Evolutionary conservation across 2,329 filamentous ascomycete genomes (phyloP), one percentile per base, ranked within the genome.

Genomic region (Ascochyta rabiei): DNA sequence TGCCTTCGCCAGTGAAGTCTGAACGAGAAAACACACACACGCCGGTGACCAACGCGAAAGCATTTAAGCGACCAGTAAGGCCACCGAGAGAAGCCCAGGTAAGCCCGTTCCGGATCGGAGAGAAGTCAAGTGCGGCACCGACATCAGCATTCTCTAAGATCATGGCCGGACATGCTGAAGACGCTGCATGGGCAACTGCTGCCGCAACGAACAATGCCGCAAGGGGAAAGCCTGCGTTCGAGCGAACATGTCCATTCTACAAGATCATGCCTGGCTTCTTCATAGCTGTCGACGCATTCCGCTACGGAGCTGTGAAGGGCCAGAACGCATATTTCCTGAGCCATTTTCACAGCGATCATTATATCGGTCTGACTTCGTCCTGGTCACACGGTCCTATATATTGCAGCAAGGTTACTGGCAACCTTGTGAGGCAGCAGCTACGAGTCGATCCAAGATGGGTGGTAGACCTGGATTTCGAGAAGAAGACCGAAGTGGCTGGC

Each of bases 341-440:
- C 66, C 95, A 99, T 71, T 99, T 98, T 64, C 95, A 99, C 75
- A 97, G 92, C 68, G 95, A 99, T 71, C 95, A 99, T 72, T 99
- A 99, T 67, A 87, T 97, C 30, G 95, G 95, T 2, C 79, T 99
- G 10, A 95, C 91, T 10, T 86, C 89, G 7, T 91, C 83, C 28
- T 99, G 95, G 95, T 86, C 81, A 34, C 93, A 99, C 71, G 95
- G 95, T 0, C 93, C 93, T 0, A 98, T 99, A 43, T 99, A 96
- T 69, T 98, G 95, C 79, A 98, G 93, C 70, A 89, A 87, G 63
- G 90, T 96, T 13, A 99, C 95, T 0, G 95, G 85, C 0, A 96
- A 96, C 66, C 82, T 99, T 2, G 91, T 98, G 30, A 87, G 88
- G 57, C 89, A 89, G 66, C 93, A 97, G 74, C 81, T 99, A 7